Base-by-base conservation (phyloP, 768 basidiomycete species). In the Tulasnella sp. region DNA sequence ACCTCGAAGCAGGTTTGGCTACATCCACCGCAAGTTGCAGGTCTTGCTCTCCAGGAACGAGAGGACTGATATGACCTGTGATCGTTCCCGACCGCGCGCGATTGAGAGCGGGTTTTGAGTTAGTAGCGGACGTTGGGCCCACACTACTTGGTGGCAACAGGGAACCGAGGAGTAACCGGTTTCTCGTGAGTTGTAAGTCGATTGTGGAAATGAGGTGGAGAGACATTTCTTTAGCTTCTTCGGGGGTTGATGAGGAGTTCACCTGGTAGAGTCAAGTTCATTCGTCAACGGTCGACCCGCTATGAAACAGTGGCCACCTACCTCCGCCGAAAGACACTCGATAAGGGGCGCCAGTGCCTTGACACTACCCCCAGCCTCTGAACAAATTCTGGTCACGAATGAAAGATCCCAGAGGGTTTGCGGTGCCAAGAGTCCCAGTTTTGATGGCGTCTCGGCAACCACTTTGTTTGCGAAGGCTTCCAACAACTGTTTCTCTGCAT, bases 1-100 rank as follows among this genome's bases (percentile, higher is more conserved):
- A 87, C 59, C 88, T 76, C 44, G 84, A 76, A 42, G 82, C 81
- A 17, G 86, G 80, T 63, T 84, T 86, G 21, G 81, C 83, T 30
- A 85, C 68, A 41, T 83, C 79, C 44, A 87, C 66, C 27, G 80
- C 78, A 38, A 81, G 71, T 52, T 80, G 76, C 65, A 80, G 80
- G 24, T 77, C 73, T 60, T 79, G 74, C 50, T 83, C 80, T 41
- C 72, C 64, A 15, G 70, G 65, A 59, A 85, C 81, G 25, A 25
- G 4, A 76, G 72, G 3, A 80, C 78, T 55, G 88, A 72, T 15
- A 88, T 72, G 24, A 78, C 78, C 65, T 85, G 87, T 24, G 76
- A 78, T 59, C 80, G 76, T 41, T 73, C 64, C 22, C 87, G 71
- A 63, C 74, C 75, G 52, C 80, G 79, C 7, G 71, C 42, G 41